Percentiles rank a stretch among this genome's conserved stretches.
phyloP scores from a whole-genome alignment of 1,284 basidiomycete species.

The Irpex sp. region DNA sequence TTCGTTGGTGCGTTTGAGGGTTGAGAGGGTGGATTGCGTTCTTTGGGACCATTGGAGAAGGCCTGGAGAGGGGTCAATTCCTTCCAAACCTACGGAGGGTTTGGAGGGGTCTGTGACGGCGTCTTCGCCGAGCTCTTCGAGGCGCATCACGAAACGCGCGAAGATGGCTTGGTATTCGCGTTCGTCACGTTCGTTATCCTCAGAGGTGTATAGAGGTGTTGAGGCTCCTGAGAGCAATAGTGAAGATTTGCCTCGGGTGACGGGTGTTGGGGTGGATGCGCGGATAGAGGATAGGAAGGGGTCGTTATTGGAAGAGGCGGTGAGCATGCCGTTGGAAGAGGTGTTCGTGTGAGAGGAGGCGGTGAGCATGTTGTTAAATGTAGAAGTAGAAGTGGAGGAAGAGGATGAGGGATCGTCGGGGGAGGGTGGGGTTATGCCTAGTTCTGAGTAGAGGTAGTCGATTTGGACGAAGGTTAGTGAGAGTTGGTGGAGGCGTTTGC shows the following conservation, averaged over 20 bases:
- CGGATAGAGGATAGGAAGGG: slow-evolving; percentile 18
- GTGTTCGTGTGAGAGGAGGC: slow-evolving; percentile 30
- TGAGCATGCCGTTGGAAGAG: slow-evolving; percentile 36
- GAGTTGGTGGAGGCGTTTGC: slow-evolving; percentile 65
- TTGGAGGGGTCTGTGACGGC: slow-evolving; percentile 38
- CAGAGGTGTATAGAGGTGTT: slow-evolving; percentile 24
- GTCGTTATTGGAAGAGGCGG: slow-evolving; percentile 10
- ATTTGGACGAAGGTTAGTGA: slow-evolving; percentile 64
- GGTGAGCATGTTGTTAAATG: slow-evolving; percentile 31
- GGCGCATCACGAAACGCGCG: slow-evolving; percentile 52
- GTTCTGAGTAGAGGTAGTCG: slow-evolving; percentile 76
- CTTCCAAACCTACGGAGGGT: slow-evolving; percentile 43
- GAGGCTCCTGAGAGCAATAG: slow-evolving; percentile 23
- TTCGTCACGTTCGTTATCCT: slow-evolving; percentile 18
- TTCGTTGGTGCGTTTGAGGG: slow-evolving; percentile 67
- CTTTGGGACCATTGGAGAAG: slow-evolving; percentile 62
- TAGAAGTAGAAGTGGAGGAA: slow-evolving; percentile 31
- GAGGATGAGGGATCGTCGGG: slow-evolving; percentile 35
- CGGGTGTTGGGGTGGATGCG: slow-evolving; percentile 31
- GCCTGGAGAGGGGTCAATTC: slow-evolving; percentile 64
- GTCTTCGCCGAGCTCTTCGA: slow-evolving; percentile 60
- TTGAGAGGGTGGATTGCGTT: slow-evolving; percentile 58
- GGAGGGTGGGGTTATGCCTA: slow-evolving; percentile 62
- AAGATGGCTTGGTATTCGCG: slow-evolving; percentile 55
- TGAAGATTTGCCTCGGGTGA: slow-evolving; percentile 21